These are phyloP conservation scores for Wickerhamomyces silvicola DNA, from an alignment of 805 yeast genomes.

Conservation along the genomic window DNA sequence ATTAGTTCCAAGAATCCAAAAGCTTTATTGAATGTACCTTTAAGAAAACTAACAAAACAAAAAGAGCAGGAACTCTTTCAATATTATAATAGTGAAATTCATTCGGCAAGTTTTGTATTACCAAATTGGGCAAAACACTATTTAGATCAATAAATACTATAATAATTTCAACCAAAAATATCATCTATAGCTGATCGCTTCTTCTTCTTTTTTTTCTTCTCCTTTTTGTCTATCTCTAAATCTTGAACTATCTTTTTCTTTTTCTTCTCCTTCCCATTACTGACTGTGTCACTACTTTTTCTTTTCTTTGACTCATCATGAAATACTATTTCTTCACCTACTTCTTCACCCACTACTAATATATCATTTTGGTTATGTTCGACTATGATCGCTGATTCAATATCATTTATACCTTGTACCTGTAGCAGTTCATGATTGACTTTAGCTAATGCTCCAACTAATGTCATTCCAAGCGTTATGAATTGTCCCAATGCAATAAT, in stretches of 20 bases:
- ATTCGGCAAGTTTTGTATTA: conserved; percentile 64
- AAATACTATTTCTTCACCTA: conserved; percentile 26
- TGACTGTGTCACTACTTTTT: conserved; percentile 8
- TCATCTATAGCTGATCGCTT: conserved; percentile 60
- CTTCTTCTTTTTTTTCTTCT: conserved; percentile 37
- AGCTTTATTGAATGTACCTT: conserved; percentile 43
- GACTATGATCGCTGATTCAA: not conserved
- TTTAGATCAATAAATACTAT: conserved; percentile 7
- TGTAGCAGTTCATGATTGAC: conserved; percentile 24
- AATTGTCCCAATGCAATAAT: conserved; percentile 74
- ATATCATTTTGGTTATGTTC: not conserved
- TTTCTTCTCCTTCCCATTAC: conserved; percentile 1
- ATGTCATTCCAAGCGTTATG: conserved; percentile 61
- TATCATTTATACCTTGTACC: conserved; percentile 10
- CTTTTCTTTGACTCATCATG: conserved; percentile 6
- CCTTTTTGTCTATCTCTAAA: conserved; percentile 1
- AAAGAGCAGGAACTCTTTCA: conserved; percentile 45
- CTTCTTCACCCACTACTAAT: conserved; percentile 3
- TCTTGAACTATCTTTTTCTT: conserved; percentile 6
- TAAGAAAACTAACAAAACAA: conserved; percentile 36
- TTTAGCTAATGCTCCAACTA: conserved; percentile 51
- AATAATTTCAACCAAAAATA: conserved; percentile 51
- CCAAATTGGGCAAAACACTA: conserved; percentile 69
- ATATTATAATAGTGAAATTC: conserved; percentile 64
- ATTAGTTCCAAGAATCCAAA: conserved; percentile 55